These are phyloP conservation scores for Glutinoglossum americanum DNA, from an alignment of 495 filamentous ascomycete species.

Conservation along the genomic window DNA sequence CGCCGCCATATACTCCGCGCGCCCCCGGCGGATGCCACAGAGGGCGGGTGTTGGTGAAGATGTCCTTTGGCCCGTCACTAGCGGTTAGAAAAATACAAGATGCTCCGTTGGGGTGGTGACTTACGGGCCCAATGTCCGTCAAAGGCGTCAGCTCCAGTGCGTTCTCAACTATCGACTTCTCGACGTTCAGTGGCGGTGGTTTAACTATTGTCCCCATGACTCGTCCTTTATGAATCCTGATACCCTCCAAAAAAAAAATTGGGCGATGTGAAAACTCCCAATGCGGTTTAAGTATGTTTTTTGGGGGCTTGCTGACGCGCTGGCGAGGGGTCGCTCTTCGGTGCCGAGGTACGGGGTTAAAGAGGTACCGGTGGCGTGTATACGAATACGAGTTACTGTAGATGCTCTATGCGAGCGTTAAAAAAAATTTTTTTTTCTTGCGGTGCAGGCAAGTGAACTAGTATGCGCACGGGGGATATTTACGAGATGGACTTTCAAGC, in stretches of 20 bases:
- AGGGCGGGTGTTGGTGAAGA: constrained; percentile 82
- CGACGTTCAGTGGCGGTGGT: constrained; percentile 46
- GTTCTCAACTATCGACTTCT: constrained; percentile 71
- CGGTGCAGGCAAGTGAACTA: no score
- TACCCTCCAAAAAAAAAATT: background rate
- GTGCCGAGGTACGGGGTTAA: no score
- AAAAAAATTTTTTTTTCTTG: no score
- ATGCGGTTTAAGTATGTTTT: background rate
- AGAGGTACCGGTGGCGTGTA: no score
- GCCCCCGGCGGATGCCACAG: constrained; percentile 83
- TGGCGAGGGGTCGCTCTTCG: no score
- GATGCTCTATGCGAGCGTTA: no score
- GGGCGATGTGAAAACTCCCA: background rate
- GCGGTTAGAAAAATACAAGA: background rate
- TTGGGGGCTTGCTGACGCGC: background rate
- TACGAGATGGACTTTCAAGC: no score
- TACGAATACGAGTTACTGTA: no score
- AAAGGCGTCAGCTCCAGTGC: constrained; percentile 65
- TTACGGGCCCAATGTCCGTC: constrained; percentile 52
- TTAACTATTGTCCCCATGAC: constrained; percentile 39
- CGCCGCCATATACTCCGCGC: constrained; percentile 80
- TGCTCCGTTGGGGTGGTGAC: constrained; percentile 12
- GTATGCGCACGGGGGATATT: no score
- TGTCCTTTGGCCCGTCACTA: constrained; percentile 29
- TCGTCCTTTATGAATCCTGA: background rate